Conservation (phyloP, 306 rosid species). For the cucumber (Cucumis sativus) region Cucumber_9930_V3 NC_026657.2:28257501-28258000, state of each 20-base stretch:
- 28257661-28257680: background rate
- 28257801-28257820: background rate
- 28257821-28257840: background rate
- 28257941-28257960: too few species aligned
- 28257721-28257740: background rate
- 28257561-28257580: slow-evolving; percentile 30
- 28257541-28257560: slow-evolving; percentile 38
- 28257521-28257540: slow-evolving; percentile 59
- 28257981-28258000: too few species aligned
- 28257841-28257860: background rate
- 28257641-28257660: too few species aligned
- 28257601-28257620: slow-evolving; percentile 32
- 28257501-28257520: slow-evolving; percentile 51
- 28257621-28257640: background rate
- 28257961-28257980: too few species aligned
- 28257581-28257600: slow-evolving; percentile 16
- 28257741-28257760: background rate
- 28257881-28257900: background rate
- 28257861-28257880: background rate
- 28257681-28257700: background rate
- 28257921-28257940: too few species aligned
- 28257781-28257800: background rate
- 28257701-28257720: background rate
- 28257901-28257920: background rate
- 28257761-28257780: background rate